phyloP scores from a whole-genome alignment of 768 basidiomycete genomes.

The Sarcomyxa edulis region DNA sequence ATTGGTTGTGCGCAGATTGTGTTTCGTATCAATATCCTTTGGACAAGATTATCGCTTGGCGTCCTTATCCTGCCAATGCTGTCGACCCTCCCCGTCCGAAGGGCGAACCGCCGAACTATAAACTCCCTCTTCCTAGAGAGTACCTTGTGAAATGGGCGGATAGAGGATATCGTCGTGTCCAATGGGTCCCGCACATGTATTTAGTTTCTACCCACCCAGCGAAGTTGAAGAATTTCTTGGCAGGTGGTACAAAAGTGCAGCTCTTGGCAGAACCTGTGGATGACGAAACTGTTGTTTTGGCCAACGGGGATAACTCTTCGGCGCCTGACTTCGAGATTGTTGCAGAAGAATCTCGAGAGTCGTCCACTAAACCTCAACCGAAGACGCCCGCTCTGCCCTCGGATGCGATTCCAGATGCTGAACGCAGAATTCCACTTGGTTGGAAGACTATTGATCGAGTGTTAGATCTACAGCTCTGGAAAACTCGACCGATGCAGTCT shows the following conservation, averaged over 20 bases:
- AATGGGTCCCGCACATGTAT: constrained; percentile 96
- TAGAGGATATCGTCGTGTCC: constrained; percentile 69
- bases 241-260: constrained; percentile 60
- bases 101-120: constrained; percentile 44
- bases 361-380: constrained; percentile 26
- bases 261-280: constrained; percentile 46
- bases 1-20: constrained; percentile 79
- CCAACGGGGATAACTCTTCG: constrained; percentile 18
- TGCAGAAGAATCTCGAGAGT: constrained; percentile 26
- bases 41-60: constrained; percentile 91
- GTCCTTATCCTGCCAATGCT: constrained; percentile 68
- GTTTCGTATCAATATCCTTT: constrained; percentile 60
- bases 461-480: constrained; percentile 72
- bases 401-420: constrained; percentile 61
- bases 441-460: constrained; percentile 96
- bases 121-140: constrained; percentile 70
- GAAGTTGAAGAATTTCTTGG: constrained; percentile 76
- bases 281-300: constrained; percentile 23
- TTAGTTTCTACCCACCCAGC: constrained; percentile 57
- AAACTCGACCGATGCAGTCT: constrained; percentile 10
- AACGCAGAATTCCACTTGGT: constrained; percentile 61
- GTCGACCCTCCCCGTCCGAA: constrained; percentile 39
- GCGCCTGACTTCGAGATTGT: constrained; percentile 34
- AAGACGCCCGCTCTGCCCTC: constrained; percentile 19
- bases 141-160: constrained; percentile 90